Percentiles rank a stretch among this genome's conserved stretches.
Evolutionary conservation across 495 filamentous ascomycete genomes (phyloP).

Genomic region (Aspergillus steynii): DNA sequence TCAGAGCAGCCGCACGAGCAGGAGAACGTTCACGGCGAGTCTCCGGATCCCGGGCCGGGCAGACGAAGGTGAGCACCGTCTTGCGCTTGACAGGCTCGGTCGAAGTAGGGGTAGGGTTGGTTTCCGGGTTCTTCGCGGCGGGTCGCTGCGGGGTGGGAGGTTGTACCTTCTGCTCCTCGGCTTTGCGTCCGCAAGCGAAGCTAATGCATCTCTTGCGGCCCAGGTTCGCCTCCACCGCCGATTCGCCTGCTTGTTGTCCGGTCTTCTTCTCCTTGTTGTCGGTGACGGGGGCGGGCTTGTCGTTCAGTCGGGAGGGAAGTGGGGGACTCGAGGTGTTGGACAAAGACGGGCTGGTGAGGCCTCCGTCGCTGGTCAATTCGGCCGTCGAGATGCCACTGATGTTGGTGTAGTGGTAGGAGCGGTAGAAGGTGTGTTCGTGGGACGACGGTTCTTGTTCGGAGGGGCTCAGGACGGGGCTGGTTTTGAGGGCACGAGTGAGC

Average conservation of each 20-base stretch:
- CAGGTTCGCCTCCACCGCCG: conserved; percentile 54
- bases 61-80: conserved; percentile 62
- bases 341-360: conserved; percentile 85
- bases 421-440: conserved; percentile 46
- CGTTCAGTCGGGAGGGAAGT: conserved; percentile 46
- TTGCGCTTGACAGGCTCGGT: conserved; percentile 48
- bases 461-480: conserved; percentile 55
- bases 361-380: conserved; percentile 89
- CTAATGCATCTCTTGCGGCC: conserved; percentile 85
- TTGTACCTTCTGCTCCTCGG: conserved; percentile 27
- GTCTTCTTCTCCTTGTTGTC: conserved; percentile 29
- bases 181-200: conserved; percentile 74
- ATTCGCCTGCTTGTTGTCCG: conserved; percentile 36
- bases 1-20: conserved; percentile 29
- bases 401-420: conserved; percentile 74
- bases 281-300: conserved; percentile 20
- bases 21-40: conserved; percentile 33
- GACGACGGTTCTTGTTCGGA: conserved; percentile 35
- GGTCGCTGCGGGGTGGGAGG: conserved; percentile 20
- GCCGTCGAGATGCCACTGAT: conserved; percentile 76
- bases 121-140: conserved; percentile 11
- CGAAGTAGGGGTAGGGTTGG: conserved; percentile 15
- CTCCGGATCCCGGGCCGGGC: conserved; percentile 49
- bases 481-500: conserved; percentile 75
- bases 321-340: conserved; percentile 89